These are phyloP conservation scores for Aspergillus sp. DNA, from an alignment of 2,329 filamentous ascomycete genomes.

Conservation along the genomic window DNA sequence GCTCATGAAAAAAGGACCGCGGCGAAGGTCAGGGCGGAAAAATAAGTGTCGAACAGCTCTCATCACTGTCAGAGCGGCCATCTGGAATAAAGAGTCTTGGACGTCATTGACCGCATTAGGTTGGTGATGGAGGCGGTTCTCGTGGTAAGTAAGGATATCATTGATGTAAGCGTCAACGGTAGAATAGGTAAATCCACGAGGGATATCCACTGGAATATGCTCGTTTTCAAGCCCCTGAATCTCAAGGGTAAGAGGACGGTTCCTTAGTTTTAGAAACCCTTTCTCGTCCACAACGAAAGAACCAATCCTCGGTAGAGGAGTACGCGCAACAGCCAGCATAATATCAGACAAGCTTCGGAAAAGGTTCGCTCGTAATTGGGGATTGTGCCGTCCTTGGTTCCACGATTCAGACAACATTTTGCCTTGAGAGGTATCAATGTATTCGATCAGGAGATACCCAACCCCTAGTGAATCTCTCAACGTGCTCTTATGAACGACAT, in stretches of 20 bases:
- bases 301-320: constrained; percentile 32
- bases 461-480: not conserved
- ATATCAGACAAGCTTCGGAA: constrained; percentile 17
- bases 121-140: constrained; percentile 17
- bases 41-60: constrained; percentile 25
- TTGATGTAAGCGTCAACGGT: constrained; percentile 21
- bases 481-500: constrained; percentile 1
- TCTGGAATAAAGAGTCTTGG: constrained; percentile 15
- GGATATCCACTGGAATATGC: constrained; percentile 21
- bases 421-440: constrained; percentile 15
- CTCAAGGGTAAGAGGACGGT: constrained; percentile 15
- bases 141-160: constrained; percentile 30
- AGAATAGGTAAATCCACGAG: constrained; percentile 22
- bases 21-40: constrained; percentile 28
- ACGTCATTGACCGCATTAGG: constrained; percentile 22
- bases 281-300: constrained; percentile 30
- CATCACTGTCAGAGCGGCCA: constrained; percentile 26
- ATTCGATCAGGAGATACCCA: constrained; percentile 22
- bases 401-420: constrained; percentile 26
- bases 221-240: constrained; percentile 24
- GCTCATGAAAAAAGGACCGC: constrained; percentile 31
- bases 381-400: constrained; percentile 12
- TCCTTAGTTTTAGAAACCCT: constrained; percentile 21
- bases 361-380: constrained; percentile 17
- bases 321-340: constrained; percentile 14